These are phyloP conservation scores for Verticillium longisporum DNA, from an alignment of 2,329 filamentous ascomycete species.

Conservation along the genomic window DNA sequence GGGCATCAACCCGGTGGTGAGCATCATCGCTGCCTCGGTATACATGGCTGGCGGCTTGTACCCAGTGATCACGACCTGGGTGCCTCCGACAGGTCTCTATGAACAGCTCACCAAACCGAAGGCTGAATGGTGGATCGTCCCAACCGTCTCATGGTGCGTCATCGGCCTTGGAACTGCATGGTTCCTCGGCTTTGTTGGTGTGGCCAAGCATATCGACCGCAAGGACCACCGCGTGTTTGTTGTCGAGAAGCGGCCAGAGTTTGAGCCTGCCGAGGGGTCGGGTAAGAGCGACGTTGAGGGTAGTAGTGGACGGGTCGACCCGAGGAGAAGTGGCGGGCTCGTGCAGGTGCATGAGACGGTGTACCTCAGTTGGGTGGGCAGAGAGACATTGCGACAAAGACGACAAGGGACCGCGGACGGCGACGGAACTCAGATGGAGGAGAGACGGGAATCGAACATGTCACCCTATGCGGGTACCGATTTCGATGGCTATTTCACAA, in stretches of 20 bases:
- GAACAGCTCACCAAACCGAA: neutral
- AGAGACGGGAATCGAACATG: neutral
- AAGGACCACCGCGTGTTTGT: slow-evolving; percentile 24
- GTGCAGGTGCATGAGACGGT: slow-evolving; percentile 29
- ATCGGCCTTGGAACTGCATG: slow-evolving; percentile 20
- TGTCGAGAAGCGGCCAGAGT: slow-evolving; percentile 25
- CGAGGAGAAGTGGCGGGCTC: slow-evolving; percentile 15
- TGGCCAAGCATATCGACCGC: slow-evolving; percentile 19
- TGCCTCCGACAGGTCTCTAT: slow-evolving; percentile 15
- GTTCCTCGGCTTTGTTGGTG: slow-evolving; percentile 25
- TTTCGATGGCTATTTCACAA: slow-evolving; percentile 6
- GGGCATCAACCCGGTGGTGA: slow-evolving; percentile 21
- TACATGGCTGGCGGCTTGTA: slow-evolving; percentile 24
- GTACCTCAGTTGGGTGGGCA: slow-evolving; percentile 25
- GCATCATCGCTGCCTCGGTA: slow-evolving; percentile 20
- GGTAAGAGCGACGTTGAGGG: slow-evolving; percentile 11
- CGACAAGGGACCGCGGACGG: neutral
- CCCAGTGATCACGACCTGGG: slow-evolving; percentile 24
- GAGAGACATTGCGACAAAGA: slow-evolving; percentile 14
- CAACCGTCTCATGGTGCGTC: slow-evolving; percentile 21
- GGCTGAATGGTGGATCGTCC: slow-evolving; percentile 21
- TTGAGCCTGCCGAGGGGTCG: slow-evolving; percentile 18
- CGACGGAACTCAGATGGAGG: slow-evolving; percentile 2
- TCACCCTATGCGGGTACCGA: slow-evolving; percentile 9
- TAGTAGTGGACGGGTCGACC: slow-evolving; percentile 1